These are phyloP conservation scores for Coemansia sp. DNA, from an alignment of 192 early-diverging fungal species.

Conservation along the genomic window DNA sequence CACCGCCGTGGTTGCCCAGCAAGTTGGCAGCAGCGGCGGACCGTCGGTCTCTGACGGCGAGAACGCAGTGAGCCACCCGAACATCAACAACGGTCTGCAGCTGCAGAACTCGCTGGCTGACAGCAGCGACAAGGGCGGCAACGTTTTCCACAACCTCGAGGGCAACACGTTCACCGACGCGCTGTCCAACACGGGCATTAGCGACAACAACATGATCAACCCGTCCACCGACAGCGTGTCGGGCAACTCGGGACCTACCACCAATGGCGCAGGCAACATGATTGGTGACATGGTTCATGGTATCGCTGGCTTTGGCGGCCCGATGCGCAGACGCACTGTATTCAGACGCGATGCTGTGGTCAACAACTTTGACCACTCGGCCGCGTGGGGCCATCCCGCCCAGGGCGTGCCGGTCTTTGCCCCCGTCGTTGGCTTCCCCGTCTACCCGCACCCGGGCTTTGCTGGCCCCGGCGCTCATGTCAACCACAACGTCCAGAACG, in stretches of 20 bases:
- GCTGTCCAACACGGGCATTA: conserved; percentile 27
- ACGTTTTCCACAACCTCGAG: conserved; percentile 17
- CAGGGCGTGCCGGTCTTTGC: conserved; percentile 15
- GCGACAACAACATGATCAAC: conserved; percentile 46
- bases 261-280: conserved; percentile 40
- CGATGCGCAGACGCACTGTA: neutral
- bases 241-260: conserved; percentile 40
- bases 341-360: conserved; percentile 38
- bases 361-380: conserved; percentile 35
- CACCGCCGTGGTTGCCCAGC: conserved; percentile 34
- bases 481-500: conserved; percentile 45
- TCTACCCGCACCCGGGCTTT: conserved; percentile 12
- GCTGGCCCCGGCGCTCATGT: conserved; percentile 10
- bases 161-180: conserved; percentile 33
- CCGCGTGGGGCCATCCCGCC: conserved; percentile 15
- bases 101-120: conserved; percentile 29
- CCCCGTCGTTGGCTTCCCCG: conserved; percentile 10
- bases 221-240: conserved; percentile 19
- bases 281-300: conserved; percentile 27
- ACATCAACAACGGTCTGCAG: conserved; percentile 48
- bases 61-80: conserved; percentile 31
- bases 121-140: conserved; percentile 29
- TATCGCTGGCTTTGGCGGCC: neutral
- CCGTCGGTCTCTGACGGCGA: conserved; percentile 21
- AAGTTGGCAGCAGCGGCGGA: conserved; percentile 24